Conservation (phyloP, 352 stramenopile genomes). For the Globisporangium nunn region DNA sequence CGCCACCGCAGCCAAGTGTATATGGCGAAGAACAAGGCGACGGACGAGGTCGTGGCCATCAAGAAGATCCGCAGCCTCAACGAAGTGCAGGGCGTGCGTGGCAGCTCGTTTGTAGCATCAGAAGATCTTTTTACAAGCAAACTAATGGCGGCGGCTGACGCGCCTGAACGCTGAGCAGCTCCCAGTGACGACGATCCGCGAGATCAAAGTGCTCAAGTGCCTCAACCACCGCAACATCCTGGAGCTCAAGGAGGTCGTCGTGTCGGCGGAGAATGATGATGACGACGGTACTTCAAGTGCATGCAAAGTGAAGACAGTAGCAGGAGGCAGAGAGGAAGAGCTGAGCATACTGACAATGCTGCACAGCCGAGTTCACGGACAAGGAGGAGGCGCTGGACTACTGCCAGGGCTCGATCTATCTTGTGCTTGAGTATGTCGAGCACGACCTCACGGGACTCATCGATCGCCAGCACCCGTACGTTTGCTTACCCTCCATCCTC, state of each 20-base stretch:
- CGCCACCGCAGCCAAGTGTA: constrained; percentile 62
- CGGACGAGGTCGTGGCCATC: constrained; percentile 82
- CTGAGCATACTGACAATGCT: neutral
- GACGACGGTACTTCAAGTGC: constrained; percentile 42
- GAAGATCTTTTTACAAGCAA: too few relatives aligned
- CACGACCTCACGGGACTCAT: constrained; percentile 86
- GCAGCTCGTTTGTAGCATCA: too few relatives aligned
- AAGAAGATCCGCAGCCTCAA: constrained; percentile 90
- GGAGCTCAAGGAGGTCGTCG: constrained; percentile 93
- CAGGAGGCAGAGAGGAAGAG: neutral
- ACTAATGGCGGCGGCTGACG: neutral
- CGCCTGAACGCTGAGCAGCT: constrained; percentile 36
- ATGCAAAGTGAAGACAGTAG: too few relatives aligned
- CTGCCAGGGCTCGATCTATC: constrained; percentile 83
- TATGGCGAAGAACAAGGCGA: constrained; percentile 83
- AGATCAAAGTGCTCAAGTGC: constrained; percentile 98
- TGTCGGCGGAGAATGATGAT: constrained; percentile 81
- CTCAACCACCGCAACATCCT: constrained; percentile 95
- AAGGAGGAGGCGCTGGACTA: constrained; percentile 82
- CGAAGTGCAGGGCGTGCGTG: constrained; percentile 81
- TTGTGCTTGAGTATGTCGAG: constrained; percentile 87
- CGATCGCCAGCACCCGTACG: constrained; percentile 78
- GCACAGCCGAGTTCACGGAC: constrained; percentile 49
- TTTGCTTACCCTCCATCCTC: neutral
- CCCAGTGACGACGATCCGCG: constrained; percentile 93